Evolutionary conservation across 2,329 filamentous ascomycete genomes (phyloP), one percentile per base, ranked within the genome.

Genomic region (Colletotrichum coccodes): DNA sequence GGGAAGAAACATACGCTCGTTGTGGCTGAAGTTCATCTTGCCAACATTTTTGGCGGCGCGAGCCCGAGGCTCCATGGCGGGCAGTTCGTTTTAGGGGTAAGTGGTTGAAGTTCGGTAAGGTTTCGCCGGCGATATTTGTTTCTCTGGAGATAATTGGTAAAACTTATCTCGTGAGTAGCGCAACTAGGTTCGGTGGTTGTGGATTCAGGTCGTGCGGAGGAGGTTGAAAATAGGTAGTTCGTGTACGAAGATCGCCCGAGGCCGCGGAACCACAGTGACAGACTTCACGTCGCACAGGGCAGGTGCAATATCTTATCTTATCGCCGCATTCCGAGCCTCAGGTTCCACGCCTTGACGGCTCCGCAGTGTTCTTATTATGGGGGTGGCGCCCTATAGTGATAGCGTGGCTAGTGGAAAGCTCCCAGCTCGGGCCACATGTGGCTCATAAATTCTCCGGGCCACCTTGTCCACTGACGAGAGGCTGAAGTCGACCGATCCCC

Each of bases 11-110:
- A 72, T 83, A 93, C 93, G 84, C 79, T 95, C 93, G 77, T 87
- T 88, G 65, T 89, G 85, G 70, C 84, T 86, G 80, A 96, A 95
- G 79, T 94, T 95, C 86, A 94, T 92, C 80, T 94, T 92, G 72
- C 91, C 91, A 80, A 94, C 91, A 84, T 94, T 93, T 76, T 93
- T 92, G 77, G 91, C 91, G 76, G 91, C 90, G 75, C 92, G 89
- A 69, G 92, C 92, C 76, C 92, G 87, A 71, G 92, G 92, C 83
- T 95, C 92, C 85, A 94, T 93, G 78, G 83, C 88, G 72, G 70
- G 59, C 56, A 28, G 40, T n/a, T 53, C 23, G 50, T 2, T 36
- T 53, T 6, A 6, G n/a, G 50, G 12, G 28, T 18, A 32, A n/a
- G 50, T 18, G 30, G 12, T 14, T 16, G n/a, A 8, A n/a, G 21